These are phyloP conservation scores for Candida endomychidarum DNA, from an alignment of 805 yeast genomes.

Conservation along the genomic window DNA sequence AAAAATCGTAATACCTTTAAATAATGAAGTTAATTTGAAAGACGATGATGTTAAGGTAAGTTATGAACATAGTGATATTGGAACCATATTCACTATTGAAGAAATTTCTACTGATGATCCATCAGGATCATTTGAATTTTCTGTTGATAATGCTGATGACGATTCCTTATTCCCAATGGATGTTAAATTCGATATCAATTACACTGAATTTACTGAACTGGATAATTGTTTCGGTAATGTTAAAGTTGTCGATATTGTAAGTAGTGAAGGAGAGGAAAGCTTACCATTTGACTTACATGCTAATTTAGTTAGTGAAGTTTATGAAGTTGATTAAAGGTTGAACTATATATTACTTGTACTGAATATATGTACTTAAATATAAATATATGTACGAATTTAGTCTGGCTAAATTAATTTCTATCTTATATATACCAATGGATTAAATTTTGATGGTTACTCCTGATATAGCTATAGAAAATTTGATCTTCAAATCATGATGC, in stretches of 20 bases:
- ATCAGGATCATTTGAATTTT: slow-evolving; percentile 74
- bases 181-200: slow-evolving; percentile 55
- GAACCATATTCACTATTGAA: slow-evolving; percentile 64
- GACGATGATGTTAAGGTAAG: slow-evolving; percentile 48
- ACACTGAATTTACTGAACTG: slow-evolving; percentile 41
- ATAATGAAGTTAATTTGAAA: slow-evolving; percentile 52
- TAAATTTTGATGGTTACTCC: slow-evolving; percentile 44
- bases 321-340: slow-evolving; percentile 37
- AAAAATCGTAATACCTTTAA: slow-evolving; percentile 62
- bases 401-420: slow-evolving; percentile 1
- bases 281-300: slow-evolving; percentile 70
- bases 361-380: neutral
- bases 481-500: slow-evolving; percentile 38
- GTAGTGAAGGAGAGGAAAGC: slow-evolving; percentile 51
- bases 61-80: slow-evolving; percentile 63
- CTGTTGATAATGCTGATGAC: slow-evolving; percentile 72
- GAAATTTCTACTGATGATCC: slow-evolving; percentile 51
- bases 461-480: slow-evolving; percentile 53
- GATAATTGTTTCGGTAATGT: slow-evolving; percentile 63
- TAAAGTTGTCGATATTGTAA: slow-evolving; percentile 57
- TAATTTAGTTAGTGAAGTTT: slow-evolving; percentile 58
- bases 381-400: slow-evolving; percentile 14
- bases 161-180: slow-evolving; percentile 88
- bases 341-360: too few species aligned
- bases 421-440: slow-evolving; percentile 15